Evolutionary conservation across 1,284 basidiomycete genomes (phyloP), one percentile per base, ranked within the genome.

Genomic region (Heterobasidion irregulare): DNA sequence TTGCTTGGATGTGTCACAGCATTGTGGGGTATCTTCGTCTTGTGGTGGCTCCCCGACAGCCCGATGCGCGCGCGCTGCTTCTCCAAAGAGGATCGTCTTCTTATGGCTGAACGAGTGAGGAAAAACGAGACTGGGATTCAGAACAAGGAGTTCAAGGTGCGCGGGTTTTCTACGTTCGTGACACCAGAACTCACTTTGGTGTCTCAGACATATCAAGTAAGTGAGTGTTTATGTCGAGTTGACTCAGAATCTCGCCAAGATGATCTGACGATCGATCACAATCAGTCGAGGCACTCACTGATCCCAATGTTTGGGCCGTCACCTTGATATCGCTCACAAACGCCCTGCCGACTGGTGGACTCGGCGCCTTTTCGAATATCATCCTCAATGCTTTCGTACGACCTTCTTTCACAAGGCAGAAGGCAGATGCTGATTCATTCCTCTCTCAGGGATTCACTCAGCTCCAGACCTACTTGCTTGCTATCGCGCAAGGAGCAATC

Each of bases 41-140:
- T 70, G 3, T 79, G 66, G 64, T 80, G 75, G 74, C 71, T 80
- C 6, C 78, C 78, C 0, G 77, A 79, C 61, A 75, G 72, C 53
- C 77, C 77, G 0, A 76, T 78, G 65, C 70, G 74, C 12, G 77
- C 77, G 2, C 75, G 65, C 49, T 78, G 78, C 61, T 79, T 73
- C 59, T 72, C 72, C 33, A 65, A 70, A 19, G 73, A 78, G 56
- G 77, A 82, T 60, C 70, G 75, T 35, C 59, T 76, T n/a, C 71
- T 80, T 16, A 76, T 82, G 50, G 74, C 78, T 19, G 76, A 80
- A 62, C 71, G 79, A n/a, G 78, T 83, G 8, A 66, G 77, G 47
- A 72, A 74, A 61, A 82, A 82, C 62, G 72, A 79, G 54, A 78
- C 76, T 8, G 79, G 79, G 10, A 74, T 80, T 35, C 77, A 81